Evolutionary conservation across 1,139 yeast genomes (phyloP), one percentile per base, ranked within the genome.

Genomic region (Blastobotrys aristatus): DNA sequence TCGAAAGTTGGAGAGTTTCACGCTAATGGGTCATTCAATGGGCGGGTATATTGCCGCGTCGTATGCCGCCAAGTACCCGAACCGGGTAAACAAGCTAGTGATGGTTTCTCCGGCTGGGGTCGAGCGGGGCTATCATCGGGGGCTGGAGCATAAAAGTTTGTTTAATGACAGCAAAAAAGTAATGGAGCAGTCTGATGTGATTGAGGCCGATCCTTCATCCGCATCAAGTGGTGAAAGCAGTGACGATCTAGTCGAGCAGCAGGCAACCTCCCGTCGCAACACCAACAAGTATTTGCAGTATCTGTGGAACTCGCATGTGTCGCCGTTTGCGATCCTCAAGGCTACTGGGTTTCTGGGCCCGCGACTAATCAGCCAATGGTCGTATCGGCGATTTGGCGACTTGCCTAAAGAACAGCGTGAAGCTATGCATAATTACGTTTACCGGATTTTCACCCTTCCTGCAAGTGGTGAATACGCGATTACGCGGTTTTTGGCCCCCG

Each of bases 51-150:
- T 89, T 51, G 80, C 90, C 16, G 77, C 84, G 53, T 81, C 84
- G 14, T 89, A 89, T 62, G 80, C 89, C 5, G 59, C 82, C 61
- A 82, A 82, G 57, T 82, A 86, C 61, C 92, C 95, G 0, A 67
- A 74, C 1, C 69, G 71, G 4, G 73, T 88, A 13, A 71, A 76
- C 24, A 77, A 77, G 52, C 70, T 89, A 51, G 72, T 86, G 4
- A 69, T 89, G 41, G 77, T 85, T 8, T 82, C 94, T 1, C 97
- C 97, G 0, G 90, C 86, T 0, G 97, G 96, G 0, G 82, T 89
- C 40, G 70, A 47, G 50, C 60, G 50, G 29, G 62, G 54, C 26
- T 66, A 48, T 55, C 58, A 50, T 42, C 55, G 51, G 51, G 64
- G 50, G 32, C 51, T 58, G 18, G 61, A 57, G 21, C 42, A 49